These are phyloP conservation scores for Cryphonectria japonica DNA, from an alignment of 2,329 filamentous ascomycete species.

Conservation along the genomic window DNA sequence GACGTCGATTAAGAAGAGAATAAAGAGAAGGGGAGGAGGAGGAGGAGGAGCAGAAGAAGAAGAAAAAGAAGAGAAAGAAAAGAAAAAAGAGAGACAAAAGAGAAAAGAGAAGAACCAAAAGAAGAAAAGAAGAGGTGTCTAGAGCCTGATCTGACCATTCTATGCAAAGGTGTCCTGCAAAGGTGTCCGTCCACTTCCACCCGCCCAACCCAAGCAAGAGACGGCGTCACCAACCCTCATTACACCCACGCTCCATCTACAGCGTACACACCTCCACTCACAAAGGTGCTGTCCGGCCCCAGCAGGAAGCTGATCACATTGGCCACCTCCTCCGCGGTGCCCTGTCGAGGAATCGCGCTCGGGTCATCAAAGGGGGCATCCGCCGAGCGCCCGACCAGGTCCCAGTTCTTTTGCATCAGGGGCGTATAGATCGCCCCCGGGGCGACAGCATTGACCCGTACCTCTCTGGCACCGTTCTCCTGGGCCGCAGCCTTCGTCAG, in stretches of 20 bases:
- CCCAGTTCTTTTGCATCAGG: constrained; percentile 50
- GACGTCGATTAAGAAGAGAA: too few relatives aligned
- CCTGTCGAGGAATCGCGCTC: constrained; percentile 47
- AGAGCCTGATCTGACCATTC: not conserved
- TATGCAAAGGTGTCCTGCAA: not conserved
- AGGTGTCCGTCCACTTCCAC: not conserved
- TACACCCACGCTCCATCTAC: constrained; percentile 49
- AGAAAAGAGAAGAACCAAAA: not conserved
- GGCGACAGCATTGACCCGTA: constrained; percentile 52
- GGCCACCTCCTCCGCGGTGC: constrained; percentile 52
- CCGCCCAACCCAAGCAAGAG: not conserved
- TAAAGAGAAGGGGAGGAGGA: not conserved
- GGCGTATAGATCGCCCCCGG: constrained; percentile 56
- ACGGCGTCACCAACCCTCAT: not conserved
- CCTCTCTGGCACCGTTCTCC: constrained; percentile 47
- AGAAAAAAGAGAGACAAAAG: too few relatives aligned
- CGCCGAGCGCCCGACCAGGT: constrained; percentile 39
- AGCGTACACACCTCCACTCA: constrained; percentile 50
- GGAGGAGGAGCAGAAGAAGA: too few relatives aligned
- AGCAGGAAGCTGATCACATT: constrained; percentile 53
- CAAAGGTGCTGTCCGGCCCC: constrained; percentile 50
- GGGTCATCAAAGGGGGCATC: constrained; percentile 48
- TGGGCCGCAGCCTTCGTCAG: constrained; percentile 42
- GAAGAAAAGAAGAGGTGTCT: not conserved
- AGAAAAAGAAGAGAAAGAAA: too few relatives aligned